Evolutionary conservation across 768 basidiomycete genomes (phyloP), one percentile per base, ranked within the genome.

Genomic region (Tricholomella constricta): DNA sequence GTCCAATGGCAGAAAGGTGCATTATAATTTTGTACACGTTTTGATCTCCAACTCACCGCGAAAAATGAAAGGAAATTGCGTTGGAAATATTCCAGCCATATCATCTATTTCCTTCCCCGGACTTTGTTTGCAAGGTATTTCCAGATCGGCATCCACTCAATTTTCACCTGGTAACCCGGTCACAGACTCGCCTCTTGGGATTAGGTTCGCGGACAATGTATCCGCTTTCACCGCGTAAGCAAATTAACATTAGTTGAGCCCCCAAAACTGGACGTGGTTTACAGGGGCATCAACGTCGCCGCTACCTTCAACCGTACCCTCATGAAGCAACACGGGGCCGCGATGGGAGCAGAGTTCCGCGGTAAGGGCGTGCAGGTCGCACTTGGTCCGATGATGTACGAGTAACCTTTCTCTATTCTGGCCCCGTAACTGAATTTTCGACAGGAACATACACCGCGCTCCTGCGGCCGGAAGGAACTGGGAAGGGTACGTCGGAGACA

Each of bases 361-460:
- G 81, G 78, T 35, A 83, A 85, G 65, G 86, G 86, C 22, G 76
- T 83, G 8, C 64, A 86, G 65, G 76, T 81, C 45, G 76, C 70
- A 8, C 68, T 82, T 15, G 79, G 78, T 1, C 81, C 81, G 1
- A 75, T 75, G 68, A 81, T 80, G 78, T 76, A 52, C 7, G 72
- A 65, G 8, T 8, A 23, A 15, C 17, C 7, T 48, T 32, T 11
- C 19, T n/a, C 31, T 48, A 11, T 8, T 14, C 19, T 25, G 23
- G 6, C 34, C 19, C n/a, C 10, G 41, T 26, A 37, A 41, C 34
- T 17, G 46, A 52, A 15, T 22, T 27, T 19, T 32, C 37, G 38
- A 3, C 53, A 79, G 76, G 76, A 79, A 78, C 56, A 63, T 77
- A 17, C 70, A 70, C 50, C 74, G 79, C 22, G 72, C 68, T 1